A percentile compares a stretch with the other conserved stretches of the same genome.
phyloP scores from a whole-genome alignment of 768 basidiomycete species.

The Boletus vermiculosoides region DNA sequence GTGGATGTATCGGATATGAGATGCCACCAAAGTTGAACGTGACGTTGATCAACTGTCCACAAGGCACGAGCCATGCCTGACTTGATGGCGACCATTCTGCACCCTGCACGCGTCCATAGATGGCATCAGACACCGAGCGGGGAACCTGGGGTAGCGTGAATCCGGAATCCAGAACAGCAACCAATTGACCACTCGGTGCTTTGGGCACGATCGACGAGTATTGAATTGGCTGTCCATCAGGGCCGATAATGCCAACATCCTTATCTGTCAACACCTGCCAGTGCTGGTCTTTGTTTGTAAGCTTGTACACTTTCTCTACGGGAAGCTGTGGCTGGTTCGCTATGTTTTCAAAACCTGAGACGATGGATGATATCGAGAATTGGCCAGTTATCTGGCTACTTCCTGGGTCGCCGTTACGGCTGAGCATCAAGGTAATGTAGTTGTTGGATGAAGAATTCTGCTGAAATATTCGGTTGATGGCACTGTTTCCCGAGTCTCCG shows the following conservation, averaged over 20 bases:
- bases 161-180: slow-evolving; percentile 75
- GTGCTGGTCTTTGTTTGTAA: slow-evolving; percentile 70
- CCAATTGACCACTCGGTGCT: slow-evolving; percentile 60
- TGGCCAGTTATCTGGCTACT: slow-evolving; percentile 52
- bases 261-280: slow-evolving; percentile 76
- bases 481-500: slow-evolving; percentile 49
- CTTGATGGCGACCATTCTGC: slow-evolving; percentile 58
- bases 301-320: slow-evolving; percentile 60
- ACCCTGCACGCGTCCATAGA: slow-evolving; percentile 75
- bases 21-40: slow-evolving; percentile 70
- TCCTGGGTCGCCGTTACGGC: slow-evolving; percentile 53
- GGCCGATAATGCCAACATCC: slow-evolving; percentile 66
- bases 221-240: slow-evolving; percentile 63
- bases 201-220: slow-evolving; percentile 66
- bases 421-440: slow-evolving; percentile 68
- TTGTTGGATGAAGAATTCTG: slow-evolving; percentile 52
- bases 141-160: slow-evolving; percentile 73
- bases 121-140: slow-evolving; percentile 71
- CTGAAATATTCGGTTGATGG: slow-evolving; percentile 65
- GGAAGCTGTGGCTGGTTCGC: slow-evolving; percentile 60
- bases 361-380: slow-evolving; percentile 64
- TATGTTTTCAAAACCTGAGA: slow-evolving; percentile 62
- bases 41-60: slow-evolving; percentile 68
- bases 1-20: slow-evolving; percentile 70
- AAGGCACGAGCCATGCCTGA: slow-evolving; percentile 72